Conservation (phyloP, 768 basidiomycete species). For the Coprinopsis strossmayeri region DNA sequence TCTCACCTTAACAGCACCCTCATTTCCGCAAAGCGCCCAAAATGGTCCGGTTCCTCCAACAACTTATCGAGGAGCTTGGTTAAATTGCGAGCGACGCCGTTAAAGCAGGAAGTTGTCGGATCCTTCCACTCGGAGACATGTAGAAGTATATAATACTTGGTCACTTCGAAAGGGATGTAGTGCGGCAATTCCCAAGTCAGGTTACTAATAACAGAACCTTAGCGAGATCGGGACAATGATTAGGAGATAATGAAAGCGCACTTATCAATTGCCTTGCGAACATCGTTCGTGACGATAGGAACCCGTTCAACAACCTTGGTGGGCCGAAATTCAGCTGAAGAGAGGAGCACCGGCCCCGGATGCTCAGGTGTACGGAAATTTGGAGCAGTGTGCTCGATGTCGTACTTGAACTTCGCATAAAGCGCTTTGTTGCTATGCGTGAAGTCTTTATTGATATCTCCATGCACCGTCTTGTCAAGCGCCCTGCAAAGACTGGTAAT, state of each 20-base stretch:
- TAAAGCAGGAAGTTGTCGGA: slow-evolving; percentile 4
- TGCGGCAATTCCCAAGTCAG: slow-evolving; percentile 7
- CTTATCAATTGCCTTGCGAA: slow-evolving; percentile 5
- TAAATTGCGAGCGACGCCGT: neutral
- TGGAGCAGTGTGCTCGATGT: slow-evolving; percentile 1
- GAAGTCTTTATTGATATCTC: slow-evolving; percentile 3
- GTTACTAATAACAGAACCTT: neutral
- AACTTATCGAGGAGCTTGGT: neutral
- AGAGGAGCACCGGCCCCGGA: too few species aligned
- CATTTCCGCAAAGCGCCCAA: neutral
- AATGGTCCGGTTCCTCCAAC: neutral
- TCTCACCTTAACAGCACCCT: slow-evolving; percentile 2
- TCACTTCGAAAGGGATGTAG: slow-evolving; percentile 6
- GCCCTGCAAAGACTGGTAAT: slow-evolving; percentile 39
- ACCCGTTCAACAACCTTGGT: too few species aligned
- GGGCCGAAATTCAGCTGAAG: too few species aligned
- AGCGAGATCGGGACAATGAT: too few species aligned
- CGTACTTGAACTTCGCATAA: neutral
- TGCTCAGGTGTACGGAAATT: neutral
- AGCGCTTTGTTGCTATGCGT: slow-evolving; percentile 1
- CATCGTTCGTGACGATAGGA: neutral
- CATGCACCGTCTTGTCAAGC: neutral
- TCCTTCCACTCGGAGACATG: slow-evolving; percentile 4
- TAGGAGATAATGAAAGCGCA: neutral
- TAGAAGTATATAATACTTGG: slow-evolving; percentile 3